These are phyloP conservation scores for Dothistroma septosporum DNA, from an alignment of 2,329 filamentous ascomycete genomes.

Conservation along the genomic window DNA sequence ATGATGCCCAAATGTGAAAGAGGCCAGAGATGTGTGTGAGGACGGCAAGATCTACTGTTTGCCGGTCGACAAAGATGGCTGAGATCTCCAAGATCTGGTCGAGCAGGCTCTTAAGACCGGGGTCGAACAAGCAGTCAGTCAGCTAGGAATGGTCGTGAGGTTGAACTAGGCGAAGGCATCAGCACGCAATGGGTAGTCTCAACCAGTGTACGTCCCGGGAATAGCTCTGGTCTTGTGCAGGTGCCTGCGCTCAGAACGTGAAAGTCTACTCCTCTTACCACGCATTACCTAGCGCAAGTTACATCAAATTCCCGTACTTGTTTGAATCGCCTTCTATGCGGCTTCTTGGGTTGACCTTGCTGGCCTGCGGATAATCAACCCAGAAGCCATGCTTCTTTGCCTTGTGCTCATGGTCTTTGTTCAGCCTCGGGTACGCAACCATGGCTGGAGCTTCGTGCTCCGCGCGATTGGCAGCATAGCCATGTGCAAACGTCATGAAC, in stretches of 20 bases:
- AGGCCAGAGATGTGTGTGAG: too few relatives aligned
- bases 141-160: too few relatives aligned
- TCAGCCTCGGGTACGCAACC: conserved; percentile 13
- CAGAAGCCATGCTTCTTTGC: conserved; percentile 12
- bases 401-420: conserved; percentile 16
- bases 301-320: conserved; percentile 14
- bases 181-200: too few relatives aligned
- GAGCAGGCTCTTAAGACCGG: too few relatives aligned
- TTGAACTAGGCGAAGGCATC: too few relatives aligned
- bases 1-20: too few relatives aligned
- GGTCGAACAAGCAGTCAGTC: too few relatives aligned
- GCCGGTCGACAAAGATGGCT: too few relatives aligned
- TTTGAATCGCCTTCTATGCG: conserved; percentile 6
- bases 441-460: conserved; percentile 10
- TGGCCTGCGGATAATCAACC: conserved; percentile 13
- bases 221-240: too few relatives aligned
- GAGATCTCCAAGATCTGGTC: too few relatives aligned
- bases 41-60: too few relatives aligned
- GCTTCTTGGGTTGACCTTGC: conserved; percentile 3
- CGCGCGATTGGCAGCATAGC: conserved; percentile 13
- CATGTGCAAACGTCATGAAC: conserved; percentile 18
- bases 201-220: too few relatives aligned
- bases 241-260: neutral
- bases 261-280: neutral
- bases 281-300: neutral